These are phyloP conservation scores for Ceratobasidium sp. DNA, from an alignment of 1,284 basidiomycete species.

Conservation along the genomic window DNA sequence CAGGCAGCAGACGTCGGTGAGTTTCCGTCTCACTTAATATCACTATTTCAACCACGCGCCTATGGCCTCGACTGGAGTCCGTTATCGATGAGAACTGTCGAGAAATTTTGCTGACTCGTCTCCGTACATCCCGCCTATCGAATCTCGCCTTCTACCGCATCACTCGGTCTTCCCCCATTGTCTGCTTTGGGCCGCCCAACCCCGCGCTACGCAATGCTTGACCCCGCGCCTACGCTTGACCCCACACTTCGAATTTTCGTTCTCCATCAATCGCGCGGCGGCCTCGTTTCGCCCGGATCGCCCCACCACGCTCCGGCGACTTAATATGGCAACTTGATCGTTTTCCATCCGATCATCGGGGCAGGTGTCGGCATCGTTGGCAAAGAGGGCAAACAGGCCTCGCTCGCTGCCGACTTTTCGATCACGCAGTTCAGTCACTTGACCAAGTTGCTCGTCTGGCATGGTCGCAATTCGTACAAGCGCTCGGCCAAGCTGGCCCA, in stretches of 20 bases:
- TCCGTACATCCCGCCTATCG: constrained; percentile 7
- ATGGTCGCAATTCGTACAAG: constrained; percentile 97
- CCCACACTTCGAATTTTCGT: constrained; percentile 31
- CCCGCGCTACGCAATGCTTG: constrained; percentile 35
- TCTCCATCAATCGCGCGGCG: constrained; percentile 25
- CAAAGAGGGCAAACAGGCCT: constrained; percentile 98
- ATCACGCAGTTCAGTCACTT: constrained; percentile 96
- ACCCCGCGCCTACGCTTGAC: constrained; percentile 40
- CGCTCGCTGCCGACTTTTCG: constrained; percentile 96
- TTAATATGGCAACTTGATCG: constrained; percentile 33
- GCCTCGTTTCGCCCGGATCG: constrained; percentile 39
- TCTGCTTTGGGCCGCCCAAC: constrained; percentile 16
- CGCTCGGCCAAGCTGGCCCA: constrained; percentile 97
- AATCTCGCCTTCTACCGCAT: constrained; percentile 1
- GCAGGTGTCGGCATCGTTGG: constrained; percentile 96
- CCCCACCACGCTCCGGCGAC: constrained; percentile 20
- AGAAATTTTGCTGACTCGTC: constrained; percentile 6
- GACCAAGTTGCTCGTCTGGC: constrained; percentile 96
- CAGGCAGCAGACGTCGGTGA: constrained; percentile 92
- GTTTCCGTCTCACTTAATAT: constrained; percentile 53
- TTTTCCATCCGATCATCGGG: constrained; percentile 10
- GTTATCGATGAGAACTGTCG: constrained; percentile 33
- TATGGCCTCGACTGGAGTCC: background rate
- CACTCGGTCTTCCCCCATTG: background rate
- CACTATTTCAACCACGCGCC: background rate